Percentiles rank a stretch among this genome's conserved stretches.
Evolutionary conservation across 805 yeast species (phyloP).

Genomic region (Allodekkera sacchari): DNA sequence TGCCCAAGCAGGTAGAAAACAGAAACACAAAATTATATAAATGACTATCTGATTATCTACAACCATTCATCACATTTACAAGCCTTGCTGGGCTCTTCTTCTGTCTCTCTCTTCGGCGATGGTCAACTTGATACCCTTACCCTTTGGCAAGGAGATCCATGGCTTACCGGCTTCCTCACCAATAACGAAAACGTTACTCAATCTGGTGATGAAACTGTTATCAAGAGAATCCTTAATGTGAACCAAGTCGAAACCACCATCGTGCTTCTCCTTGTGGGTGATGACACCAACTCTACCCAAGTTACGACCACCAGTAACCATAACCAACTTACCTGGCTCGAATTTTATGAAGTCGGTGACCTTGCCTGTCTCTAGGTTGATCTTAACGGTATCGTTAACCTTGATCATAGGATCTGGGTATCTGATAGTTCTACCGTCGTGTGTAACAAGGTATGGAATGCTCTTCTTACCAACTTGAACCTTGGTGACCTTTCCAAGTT

Average conservation of each 20-base stretch:
- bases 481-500: slow-evolving; percentile 96
- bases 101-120: slow-evolving; percentile 98
- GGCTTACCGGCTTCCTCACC: slow-evolving; percentile 92
- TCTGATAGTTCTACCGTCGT: slow-evolving; percentile 99
- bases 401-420: slow-evolving; percentile 97
- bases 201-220: slow-evolving; percentile 93
- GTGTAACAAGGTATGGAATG: slow-evolving; percentile 97
- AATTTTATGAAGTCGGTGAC: slow-evolving; percentile 81
- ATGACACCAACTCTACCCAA: slow-evolving; percentile 97
- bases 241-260: slow-evolving; percentile 96
- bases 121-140: slow-evolving; percentile 95
- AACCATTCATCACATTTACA: slow-evolving; percentile 25
- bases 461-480: slow-evolving; percentile 98
- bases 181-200: slow-evolving; percentile 85
- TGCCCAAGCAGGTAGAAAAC: no score
- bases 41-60: no score
- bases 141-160: slow-evolving; percentile 93
- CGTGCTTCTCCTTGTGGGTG: slow-evolving; percentile 94
- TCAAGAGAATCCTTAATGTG: slow-evolving; percentile 94
- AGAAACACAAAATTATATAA: no score
- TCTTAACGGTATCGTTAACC: slow-evolving; percentile 96
- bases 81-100: slow-evolving; percentile 80
- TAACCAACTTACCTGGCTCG: slow-evolving; percentile 85
- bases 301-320: slow-evolving; percentile 98
- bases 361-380: slow-evolving; percentile 95